A percentile compares a stretch with the other conserved stretches of the same genome.
These are phyloP conservation scores for Coleophoma cylindrospora DNA, from an alignment of 2,329 filamentous ascomycete genomes.

Conservation along the genomic window DNA sequence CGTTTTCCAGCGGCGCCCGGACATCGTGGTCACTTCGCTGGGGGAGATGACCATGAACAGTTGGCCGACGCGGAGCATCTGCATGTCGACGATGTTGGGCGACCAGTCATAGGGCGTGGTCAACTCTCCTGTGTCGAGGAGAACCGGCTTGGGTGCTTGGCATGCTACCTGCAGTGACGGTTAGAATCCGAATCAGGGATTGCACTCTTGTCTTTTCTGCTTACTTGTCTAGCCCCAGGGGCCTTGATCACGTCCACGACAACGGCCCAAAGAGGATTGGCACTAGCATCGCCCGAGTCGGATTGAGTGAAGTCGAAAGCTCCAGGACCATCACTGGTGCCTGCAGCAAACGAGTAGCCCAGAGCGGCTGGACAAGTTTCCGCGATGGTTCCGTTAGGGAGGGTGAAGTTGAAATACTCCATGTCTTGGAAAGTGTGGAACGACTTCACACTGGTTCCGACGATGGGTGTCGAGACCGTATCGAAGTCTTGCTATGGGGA, in stretches of 20 bases:
- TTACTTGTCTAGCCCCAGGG: slow-evolving; percentile 47
- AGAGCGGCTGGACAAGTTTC: slow-evolving; percentile 80
- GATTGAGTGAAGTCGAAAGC: slow-evolving; percentile 91
- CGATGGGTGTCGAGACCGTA: slow-evolving; percentile 36
- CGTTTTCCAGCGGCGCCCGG: slow-evolving; percentile 77
- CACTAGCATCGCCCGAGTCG: slow-evolving; percentile 61
- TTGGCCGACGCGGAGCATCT: slow-evolving; percentile 78
- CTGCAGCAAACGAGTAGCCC: slow-evolving; percentile 87
- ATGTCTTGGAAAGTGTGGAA: slow-evolving; percentile 86
- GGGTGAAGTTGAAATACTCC: slow-evolving; percentile 66
- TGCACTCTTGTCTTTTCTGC: not conserved
- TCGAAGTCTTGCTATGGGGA: slow-evolving; percentile 19
- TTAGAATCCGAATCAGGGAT: slow-evolving; percentile 6
- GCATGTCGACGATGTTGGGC: slow-evolving; percentile 86
- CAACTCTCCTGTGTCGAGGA: slow-evolving; percentile 82
- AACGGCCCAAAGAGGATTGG: slow-evolving; percentile 64
- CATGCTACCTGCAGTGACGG: slow-evolving; percentile 55
- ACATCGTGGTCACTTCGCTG: slow-evolving; percentile 89
- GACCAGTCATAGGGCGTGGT: slow-evolving; percentile 75
- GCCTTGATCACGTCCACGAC: slow-evolving; percentile 67
- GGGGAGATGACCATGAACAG: slow-evolving; percentile 78
- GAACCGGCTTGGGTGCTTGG: slow-evolving; percentile 77
- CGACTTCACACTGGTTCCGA: slow-evolving; percentile 64
- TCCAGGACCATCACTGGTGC: slow-evolving; percentile 86
- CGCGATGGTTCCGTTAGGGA: slow-evolving; percentile 66